Evolutionary conservation across 768 basidiomycete species (phyloP).

Genomic region (Leucocoprinus leucothites): DNA sequence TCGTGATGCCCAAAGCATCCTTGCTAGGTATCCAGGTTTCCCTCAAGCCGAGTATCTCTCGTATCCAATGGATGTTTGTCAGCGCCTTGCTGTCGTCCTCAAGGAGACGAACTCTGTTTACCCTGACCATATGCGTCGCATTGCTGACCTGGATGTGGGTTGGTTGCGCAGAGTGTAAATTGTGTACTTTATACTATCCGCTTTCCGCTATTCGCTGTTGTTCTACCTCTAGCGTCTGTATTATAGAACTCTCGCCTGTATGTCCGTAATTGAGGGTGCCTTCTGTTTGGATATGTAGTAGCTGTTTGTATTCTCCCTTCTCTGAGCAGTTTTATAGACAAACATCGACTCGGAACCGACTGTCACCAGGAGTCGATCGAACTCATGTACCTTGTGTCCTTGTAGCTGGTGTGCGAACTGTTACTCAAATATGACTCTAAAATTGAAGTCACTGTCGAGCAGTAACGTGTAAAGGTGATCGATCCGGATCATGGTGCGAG

Average conservation of each 20-base stretch:
- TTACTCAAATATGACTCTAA: no score
- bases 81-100: slow-evolving; percentile 63
- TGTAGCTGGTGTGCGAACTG: no score
- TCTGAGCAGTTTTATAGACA: no score
- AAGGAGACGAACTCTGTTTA: slow-evolving; percentile 77
- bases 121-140: slow-evolving; percentile 68
- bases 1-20: slow-evolving; percentile 34
- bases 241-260: not conserved
- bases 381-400: no score
- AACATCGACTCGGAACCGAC: no score
- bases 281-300: not conserved
- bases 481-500: no score
- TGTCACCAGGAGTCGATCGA: no score
- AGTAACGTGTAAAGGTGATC: no score
- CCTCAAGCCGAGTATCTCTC: slow-evolving; percentile 85
- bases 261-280: not conserved
- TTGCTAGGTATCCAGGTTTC: slow-evolving; percentile 76
- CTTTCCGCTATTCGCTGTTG: not conserved
- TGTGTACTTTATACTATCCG: not conserved
- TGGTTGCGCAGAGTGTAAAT: slow-evolving; percentile 46
- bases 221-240: not conserved
- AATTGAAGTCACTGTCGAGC: no score
- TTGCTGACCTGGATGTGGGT: slow-evolving; percentile 82
- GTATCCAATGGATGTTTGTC: slow-evolving; percentile 79
- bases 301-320: not conserved